These are phyloP conservation scores for Schizophyllum commune DNA, from an alignment of 1,284 basidiomycete species.

Conservation along the genomic window DNA sequence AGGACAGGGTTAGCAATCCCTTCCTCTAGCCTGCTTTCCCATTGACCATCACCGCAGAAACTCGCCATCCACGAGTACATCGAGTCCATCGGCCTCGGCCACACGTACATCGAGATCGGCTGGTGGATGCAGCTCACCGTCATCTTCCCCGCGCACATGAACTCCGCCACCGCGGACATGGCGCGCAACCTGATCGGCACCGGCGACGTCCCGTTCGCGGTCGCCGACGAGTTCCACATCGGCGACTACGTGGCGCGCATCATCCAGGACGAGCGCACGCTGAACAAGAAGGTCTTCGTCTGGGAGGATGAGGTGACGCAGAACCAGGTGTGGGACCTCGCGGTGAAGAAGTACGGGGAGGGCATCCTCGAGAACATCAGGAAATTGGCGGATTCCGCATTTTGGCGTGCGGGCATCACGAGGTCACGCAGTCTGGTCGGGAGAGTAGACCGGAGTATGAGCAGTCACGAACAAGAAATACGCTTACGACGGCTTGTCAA, in stretches of 20 bases:
- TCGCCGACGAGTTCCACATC: conserved; percentile 9
- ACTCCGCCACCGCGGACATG: not conserved
- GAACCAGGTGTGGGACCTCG: not conserved
- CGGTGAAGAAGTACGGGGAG: not conserved
- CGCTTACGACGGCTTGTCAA: too few relatives aligned
- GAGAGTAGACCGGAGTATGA: too few relatives aligned
- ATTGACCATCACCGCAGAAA: not conserved
- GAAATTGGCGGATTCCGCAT: too few relatives aligned
- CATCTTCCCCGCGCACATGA: not conserved
- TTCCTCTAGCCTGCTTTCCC: not conserved
- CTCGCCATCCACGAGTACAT: conserved; percentile 4
- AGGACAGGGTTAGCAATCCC: not conserved
- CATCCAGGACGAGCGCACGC: conserved; percentile 11
- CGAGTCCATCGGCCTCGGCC: conserved; percentile 1
- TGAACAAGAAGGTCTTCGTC: conserved; percentile 10
- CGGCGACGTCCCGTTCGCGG: conserved; percentile 4
- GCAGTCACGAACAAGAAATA: too few relatives aligned
- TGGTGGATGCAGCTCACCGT: conserved; percentile 8
- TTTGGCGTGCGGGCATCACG: too few relatives aligned
- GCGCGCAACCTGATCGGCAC: conserved; percentile 1
- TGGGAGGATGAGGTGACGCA: not conserved
- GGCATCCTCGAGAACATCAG: too few relatives aligned
- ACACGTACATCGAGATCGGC: conserved; percentile 12
- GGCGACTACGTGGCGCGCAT: conserved; percentile 10
- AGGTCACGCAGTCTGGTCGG: conserved; percentile 2